phyloP scores from a whole-genome alignment of 2,329 filamentous ascomycete species.

The Pezicula rhizophila region DNA sequence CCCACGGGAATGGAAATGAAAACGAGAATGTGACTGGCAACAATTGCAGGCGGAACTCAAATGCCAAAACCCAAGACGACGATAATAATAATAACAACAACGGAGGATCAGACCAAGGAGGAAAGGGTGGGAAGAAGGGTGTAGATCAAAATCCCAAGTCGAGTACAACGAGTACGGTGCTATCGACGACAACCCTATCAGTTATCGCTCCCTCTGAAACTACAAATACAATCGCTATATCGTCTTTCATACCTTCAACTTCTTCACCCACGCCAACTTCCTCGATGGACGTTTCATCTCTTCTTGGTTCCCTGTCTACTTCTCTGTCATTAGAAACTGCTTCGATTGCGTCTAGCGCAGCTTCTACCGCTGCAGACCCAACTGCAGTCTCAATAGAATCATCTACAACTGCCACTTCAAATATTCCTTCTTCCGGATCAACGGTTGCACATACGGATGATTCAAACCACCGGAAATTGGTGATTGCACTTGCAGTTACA shows the following conservation, averaged over 20 bases:
- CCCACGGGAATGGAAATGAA: too few species aligned
- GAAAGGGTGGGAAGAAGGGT: too few species aligned
- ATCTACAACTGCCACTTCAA: neutral
- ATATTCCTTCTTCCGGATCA: neutral
- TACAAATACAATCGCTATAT: slow-evolving; percentile 12
- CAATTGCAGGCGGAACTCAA: too few species aligned
- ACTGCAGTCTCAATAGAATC: too few species aligned
- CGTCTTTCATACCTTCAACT: slow-evolving; percentile 9
- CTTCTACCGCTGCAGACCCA: too few species aligned
- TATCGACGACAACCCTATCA: slow-evolving; percentile 5
- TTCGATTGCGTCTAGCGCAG: slow-evolving; percentile 5
- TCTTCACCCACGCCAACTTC: neutral
- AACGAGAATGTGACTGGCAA: too few species aligned
- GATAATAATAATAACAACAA: too few species aligned
- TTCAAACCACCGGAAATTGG: slow-evolving; percentile 1
- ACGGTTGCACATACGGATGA: neutral
- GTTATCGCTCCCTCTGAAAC: slow-evolving; percentile 2
- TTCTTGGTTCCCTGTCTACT: slow-evolving; percentile 1
- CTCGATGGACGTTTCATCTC: neutral
- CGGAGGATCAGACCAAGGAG: too few species aligned
- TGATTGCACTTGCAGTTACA: slow-evolving; percentile 6
- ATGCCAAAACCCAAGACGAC: too few species aligned
- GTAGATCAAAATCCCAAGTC: neutral
- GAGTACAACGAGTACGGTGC: slow-evolving; percentile 6
- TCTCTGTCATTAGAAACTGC: slow-evolving; percentile 1